A percentile compares a stretch with the other conserved stretches of the same genome.
Evolutionary conservation across 129 eudicot genomes (phyloP).

Genomic region (Flaveria sonorensis): DNA sequence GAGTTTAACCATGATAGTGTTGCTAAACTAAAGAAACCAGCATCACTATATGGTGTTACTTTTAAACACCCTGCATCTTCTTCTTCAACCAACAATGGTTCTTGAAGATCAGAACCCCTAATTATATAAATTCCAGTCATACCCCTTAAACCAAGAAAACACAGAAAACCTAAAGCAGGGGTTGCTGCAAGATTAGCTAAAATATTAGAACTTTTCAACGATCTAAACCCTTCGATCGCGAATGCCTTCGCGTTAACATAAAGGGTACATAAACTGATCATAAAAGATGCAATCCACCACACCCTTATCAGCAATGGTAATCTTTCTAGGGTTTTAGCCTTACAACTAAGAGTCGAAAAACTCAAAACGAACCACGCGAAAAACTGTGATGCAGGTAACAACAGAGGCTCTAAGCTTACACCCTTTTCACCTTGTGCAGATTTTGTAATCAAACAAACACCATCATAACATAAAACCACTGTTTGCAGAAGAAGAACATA

Average conservation of each 20-base stretch:
- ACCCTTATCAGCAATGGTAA: conserved; percentile 59
- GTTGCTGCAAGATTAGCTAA: conserved; percentile 51
- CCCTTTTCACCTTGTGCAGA: conserved; percentile 43
- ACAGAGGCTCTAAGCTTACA: conserved; percentile 43
- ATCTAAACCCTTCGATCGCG: conserved; percentile 51
- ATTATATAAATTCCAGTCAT: conserved; percentile 57
- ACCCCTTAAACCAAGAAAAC: conserved; percentile 67
- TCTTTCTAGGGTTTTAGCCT: conserved; percentile 54
- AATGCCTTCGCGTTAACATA: conserved; percentile 63
- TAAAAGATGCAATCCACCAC: conserved; percentile 77
- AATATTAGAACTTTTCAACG: conserved; percentile 54
- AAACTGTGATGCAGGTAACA: conserved; percentile 70
- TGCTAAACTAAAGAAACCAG: conserved; percentile 71
- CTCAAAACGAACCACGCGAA: conserved; percentile 75
- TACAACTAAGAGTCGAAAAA: conserved; percentile 53
- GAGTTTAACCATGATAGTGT: conserved; percentile 88
- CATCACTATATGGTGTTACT: conserved; percentile 78
- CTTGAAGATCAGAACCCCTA: conserved; percentile 68
- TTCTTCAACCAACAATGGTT: conserved; percentile 72
- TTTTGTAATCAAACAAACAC: conserved; percentile 48
- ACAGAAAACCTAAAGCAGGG: conserved; percentile 73
- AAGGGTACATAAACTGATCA: conserved; percentile 49
- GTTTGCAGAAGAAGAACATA: conserved; percentile 66
- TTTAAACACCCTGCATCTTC: conserved; percentile 76
- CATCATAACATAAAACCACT: conserved; percentile 66